These are phyloP conservation scores for Calonectria honghensis DNA, from an alignment of 2,329 filamentous ascomycete genomes.

Conservation along the genomic window DNA sequence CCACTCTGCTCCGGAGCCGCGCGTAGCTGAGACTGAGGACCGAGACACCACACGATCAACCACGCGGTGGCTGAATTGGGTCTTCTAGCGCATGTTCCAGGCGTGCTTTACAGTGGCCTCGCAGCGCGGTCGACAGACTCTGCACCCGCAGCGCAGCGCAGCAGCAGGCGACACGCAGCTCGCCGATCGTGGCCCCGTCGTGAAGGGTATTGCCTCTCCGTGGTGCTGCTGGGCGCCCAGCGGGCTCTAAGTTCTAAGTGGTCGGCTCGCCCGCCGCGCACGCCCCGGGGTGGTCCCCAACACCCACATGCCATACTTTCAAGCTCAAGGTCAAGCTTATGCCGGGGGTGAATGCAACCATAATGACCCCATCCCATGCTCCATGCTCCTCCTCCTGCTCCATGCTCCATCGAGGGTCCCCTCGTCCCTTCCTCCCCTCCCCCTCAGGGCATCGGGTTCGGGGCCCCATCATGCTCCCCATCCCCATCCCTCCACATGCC, in stretches of 20 bases:
- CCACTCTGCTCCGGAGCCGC: slow-evolving; percentile 9
- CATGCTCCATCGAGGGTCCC: slow-evolving; percentile 29
- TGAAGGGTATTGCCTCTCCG: slow-evolving; percentile 1
- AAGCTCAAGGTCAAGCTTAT: slow-evolving; percentile 42
- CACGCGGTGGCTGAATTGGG: neutral
- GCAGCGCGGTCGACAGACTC: slow-evolving; percentile 11
- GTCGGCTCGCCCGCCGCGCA: slow-evolving; percentile 19
- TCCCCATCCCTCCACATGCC: slow-evolving; percentile 22
- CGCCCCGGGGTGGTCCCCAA: slow-evolving; percentile 3
- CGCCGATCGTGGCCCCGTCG: slow-evolving; percentile 18
- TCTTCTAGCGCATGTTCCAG: neutral
- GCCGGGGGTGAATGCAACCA: slow-evolving; percentile 39
- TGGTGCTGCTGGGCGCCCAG: neutral
- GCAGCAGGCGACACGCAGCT: slow-evolving; percentile 15
- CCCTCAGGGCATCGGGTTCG: slow-evolving; percentile 15
- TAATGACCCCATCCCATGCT: slow-evolving; percentile 18
- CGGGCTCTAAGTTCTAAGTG: slow-evolving; percentile 5
- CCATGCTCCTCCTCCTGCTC: neutral
- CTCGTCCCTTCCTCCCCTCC: slow-evolving; percentile 6
- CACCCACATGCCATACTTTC: slow-evolving; percentile 14
- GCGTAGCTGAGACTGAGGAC: slow-evolving; percentile 33
- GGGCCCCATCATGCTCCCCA: slow-evolving; percentile 19
- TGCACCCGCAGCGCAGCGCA: slow-evolving; percentile 12
- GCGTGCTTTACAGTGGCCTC: neutral
- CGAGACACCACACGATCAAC: slow-evolving; percentile 38